Evolutionary conservation across 202 grass and related monocot genomes (phyloP).

Genomic region (Zoysia matrella): DNA sequence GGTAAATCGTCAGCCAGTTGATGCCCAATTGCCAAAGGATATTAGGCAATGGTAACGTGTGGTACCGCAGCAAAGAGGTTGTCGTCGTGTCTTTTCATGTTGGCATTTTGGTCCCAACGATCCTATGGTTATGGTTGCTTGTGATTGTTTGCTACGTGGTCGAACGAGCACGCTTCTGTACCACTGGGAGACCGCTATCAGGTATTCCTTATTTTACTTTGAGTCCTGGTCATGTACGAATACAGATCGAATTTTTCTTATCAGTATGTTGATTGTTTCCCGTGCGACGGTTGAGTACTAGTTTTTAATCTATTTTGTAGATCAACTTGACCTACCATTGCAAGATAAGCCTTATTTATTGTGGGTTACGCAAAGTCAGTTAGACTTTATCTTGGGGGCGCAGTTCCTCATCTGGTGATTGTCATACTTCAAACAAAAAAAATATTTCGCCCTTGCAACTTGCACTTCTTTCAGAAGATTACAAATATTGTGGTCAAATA

Average conservation of each 20-base stretch:
- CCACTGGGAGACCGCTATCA: slow-evolving; percentile 19
- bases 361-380: slow-evolving; percentile 22
- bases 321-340: slow-evolving; percentile 19
- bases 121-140: not conserved
- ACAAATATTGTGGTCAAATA: slow-evolving; percentile 35
- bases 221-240: slow-evolving; percentile 3
- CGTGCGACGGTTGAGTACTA: not conserved
- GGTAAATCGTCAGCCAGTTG: slow-evolving; percentile 10
- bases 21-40: not conserved
- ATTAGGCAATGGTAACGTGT: not conserved
- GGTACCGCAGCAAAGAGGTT: slow-evolving; percentile 8
- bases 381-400: slow-evolving; percentile 10
- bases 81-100: slow-evolving; percentile 26
- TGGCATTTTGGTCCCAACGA: slow-evolving; percentile 36
- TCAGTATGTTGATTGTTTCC: slow-evolving; percentile 1
- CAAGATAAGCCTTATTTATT: slow-evolving; percentile 13
- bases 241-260: slow-evolving; percentile 1
- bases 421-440: not conserved
- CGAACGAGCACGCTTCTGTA: slow-evolving; percentile 36
- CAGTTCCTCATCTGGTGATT: slow-evolving; percentile 22
- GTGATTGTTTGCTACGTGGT: slow-evolving; percentile 2
- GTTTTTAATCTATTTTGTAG: not conserved
- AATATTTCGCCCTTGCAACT: not conserved
- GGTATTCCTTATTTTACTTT: not conserved
- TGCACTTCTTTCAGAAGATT: not conserved